phyloP scores from a whole-genome alignment of 768 basidiomycete species.

The Leccinum barrowsii region DNA sequence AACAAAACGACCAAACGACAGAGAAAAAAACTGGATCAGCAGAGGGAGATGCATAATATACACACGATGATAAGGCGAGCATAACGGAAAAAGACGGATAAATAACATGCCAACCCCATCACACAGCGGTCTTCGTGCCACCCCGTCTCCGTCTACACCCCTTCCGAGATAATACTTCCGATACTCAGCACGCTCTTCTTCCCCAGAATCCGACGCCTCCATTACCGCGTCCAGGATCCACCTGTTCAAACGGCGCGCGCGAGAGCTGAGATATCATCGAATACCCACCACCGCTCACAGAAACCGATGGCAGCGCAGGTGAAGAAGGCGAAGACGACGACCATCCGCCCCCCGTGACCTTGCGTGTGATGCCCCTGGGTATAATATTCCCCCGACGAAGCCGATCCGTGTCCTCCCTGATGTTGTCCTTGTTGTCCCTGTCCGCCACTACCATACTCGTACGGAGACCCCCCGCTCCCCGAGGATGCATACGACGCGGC shows the following conservation, averaged over 20 bases:
- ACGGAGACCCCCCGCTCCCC: slow-evolving; percentile 22
- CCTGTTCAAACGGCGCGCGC: slow-evolving; percentile 30
- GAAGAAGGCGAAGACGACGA: slow-evolving; percentile 27
- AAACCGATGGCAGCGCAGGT: slow-evolving; percentile 21
- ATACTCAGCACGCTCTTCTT: slow-evolving; percentile 72
- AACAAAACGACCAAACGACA: background rate
- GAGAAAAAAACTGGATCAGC: background rate
- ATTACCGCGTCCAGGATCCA: slow-evolving; percentile 20
- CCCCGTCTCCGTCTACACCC: slow-evolving; percentile 10
- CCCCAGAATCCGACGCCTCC: slow-evolving; percentile 14
- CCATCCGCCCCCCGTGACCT: slow-evolving; percentile 14
- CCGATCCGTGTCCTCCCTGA: slow-evolving; percentile 11
- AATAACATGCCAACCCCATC: background rate
- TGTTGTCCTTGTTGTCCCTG: slow-evolving; percentile 9
- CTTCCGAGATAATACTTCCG: slow-evolving; percentile 64
- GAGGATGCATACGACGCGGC: slow-evolving; percentile 21
- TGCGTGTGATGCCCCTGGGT: slow-evolving; percentile 7
- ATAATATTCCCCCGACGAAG: slow-evolving; percentile 25
- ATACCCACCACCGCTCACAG: slow-evolving; percentile 19
- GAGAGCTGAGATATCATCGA: slow-evolving; percentile 29
- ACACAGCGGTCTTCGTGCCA: no score
- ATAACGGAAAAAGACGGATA: background rate
- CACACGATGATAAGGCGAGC: background rate
- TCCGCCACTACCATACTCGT: slow-evolving; percentile 19
- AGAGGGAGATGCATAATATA: slow-evolving; percentile 2